Evolutionary conservation across 139 green algal genomes (phyloP).

Genomic region (Chlorella ohadii): DNA sequence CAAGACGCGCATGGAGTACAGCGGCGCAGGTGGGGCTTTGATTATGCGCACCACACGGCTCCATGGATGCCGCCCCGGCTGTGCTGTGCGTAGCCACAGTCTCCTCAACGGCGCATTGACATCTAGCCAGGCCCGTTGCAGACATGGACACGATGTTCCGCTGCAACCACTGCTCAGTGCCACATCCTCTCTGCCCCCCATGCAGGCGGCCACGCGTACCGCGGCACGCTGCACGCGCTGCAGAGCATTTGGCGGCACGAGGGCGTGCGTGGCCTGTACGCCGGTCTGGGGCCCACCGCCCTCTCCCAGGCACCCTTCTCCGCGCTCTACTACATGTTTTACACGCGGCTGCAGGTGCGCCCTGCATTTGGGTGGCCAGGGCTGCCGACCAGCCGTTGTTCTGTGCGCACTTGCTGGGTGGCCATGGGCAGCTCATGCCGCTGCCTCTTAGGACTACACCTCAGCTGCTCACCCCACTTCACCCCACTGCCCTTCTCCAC

Average conservation of each 20-base stretch:
- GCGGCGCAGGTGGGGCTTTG: not conserved
- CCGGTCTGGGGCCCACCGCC: slow-evolving; percentile 83
- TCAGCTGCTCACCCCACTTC: not conserved
- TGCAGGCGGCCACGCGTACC: slow-evolving; percentile 47
- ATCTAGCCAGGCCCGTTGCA: too few species aligned
- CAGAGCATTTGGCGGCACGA: slow-evolving; percentile 63
- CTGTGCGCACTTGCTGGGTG: too few species aligned
- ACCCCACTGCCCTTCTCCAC: not conserved
- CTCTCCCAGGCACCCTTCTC: slow-evolving; percentile 93
- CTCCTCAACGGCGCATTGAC: too few species aligned
- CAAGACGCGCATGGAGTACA: slow-evolving; percentile 97
- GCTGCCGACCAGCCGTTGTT: too few species aligned
- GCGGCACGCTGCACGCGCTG: slow-evolving; percentile 70
- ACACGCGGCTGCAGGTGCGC: slow-evolving; percentile 61
- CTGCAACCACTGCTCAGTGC: too few species aligned
- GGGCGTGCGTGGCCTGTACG: slow-evolving; percentile 71
- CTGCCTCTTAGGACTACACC: too few species aligned
- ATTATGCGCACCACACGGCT: too few species aligned
- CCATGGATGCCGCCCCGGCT: too few species aligned
- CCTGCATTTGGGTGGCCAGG: not conserved
- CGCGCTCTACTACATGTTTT: slow-evolving; percentile 96
- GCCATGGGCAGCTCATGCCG: too few species aligned
- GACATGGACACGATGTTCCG: too few species aligned
- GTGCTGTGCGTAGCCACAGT: too few species aligned
- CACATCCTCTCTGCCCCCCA: too few species aligned